Conservation (phyloP, 345 rosid genomes). For the Citrus australasica region DNA sequence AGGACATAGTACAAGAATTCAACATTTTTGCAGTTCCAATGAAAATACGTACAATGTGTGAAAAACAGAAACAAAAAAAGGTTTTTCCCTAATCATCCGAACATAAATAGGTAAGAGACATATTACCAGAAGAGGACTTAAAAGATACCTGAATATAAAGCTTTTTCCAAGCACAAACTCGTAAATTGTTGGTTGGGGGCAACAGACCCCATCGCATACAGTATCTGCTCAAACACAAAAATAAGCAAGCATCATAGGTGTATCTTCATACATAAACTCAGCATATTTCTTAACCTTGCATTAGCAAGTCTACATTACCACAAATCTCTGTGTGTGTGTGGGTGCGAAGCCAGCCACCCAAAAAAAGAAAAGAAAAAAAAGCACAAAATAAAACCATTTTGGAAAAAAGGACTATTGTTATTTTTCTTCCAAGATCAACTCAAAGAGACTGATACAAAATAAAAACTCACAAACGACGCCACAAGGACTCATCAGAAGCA, state of each 20-base stretch:
- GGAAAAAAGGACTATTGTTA: background rate
- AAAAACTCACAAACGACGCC: conserved; percentile 87
- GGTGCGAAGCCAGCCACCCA: background rate
- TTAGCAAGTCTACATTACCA: background rate
- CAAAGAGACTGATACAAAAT: background rate
- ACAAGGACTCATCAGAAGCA: conserved; percentile 84
- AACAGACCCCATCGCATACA: conserved; percentile 80
- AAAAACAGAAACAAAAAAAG: background rate
- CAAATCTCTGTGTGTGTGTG: no score
- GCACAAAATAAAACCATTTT: background rate
- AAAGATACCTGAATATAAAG: conserved; percentile 73
- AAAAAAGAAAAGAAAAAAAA: background rate
- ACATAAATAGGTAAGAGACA: background rate
- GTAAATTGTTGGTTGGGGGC: conserved; percentile 53
- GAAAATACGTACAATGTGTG: background rate
- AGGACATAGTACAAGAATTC: background rate
- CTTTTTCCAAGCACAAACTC: conserved; percentile 89
- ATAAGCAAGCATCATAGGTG: background rate
- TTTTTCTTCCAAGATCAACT: background rate
- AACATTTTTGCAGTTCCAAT: background rate
- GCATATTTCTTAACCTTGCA: background rate
- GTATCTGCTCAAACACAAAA: conserved; percentile 42
- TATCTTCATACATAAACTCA: background rate
- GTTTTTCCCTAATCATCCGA: background rate
- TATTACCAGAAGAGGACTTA: background rate